Percentiles rank a stretch among this genome's conserved stretches.
phyloP scores from a whole-genome alignment of 306 rosid genomes.

The Carpinus fangiana region DNA sequence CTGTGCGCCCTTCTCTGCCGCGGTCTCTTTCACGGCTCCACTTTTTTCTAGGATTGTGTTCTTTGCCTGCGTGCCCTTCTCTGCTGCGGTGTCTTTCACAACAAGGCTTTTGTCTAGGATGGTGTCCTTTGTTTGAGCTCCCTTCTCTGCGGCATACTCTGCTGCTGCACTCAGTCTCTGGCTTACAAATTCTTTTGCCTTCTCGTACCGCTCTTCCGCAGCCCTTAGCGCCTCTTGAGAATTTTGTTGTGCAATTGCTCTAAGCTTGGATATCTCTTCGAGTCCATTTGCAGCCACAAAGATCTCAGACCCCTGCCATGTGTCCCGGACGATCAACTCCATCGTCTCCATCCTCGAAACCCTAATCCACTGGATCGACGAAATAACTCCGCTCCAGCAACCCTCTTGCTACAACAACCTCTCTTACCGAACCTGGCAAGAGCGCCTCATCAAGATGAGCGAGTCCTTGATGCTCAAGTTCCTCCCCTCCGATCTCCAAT shows the following conservation, averaged over 20 bases:
- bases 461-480: no score
- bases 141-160: constrained; percentile 28
- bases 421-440: no score
- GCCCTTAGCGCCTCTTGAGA: constrained; percentile 38
- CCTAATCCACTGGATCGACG: no score
- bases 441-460: no score
- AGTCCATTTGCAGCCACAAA: no score
- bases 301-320: no score
- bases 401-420: no score
- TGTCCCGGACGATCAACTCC: no score
- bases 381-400: no score
- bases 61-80: constrained; percentile 30
- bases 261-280: constrained; percentile 45
- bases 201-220: constrained; percentile 46
- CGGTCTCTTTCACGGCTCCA: constrained; percentile 15
- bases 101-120: neutral
- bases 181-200: constrained; percentile 37
- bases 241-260: constrained; percentile 49
- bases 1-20: constrained; percentile 36
- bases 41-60: constrained; percentile 20
- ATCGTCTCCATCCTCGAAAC: no score
- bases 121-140: constrained; percentile 22
- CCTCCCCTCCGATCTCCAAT: no score
- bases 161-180: constrained; percentile 29
- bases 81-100: constrained; percentile 10